These are phyloP conservation scores for Heliamphora exappendiculata DNA, from an alignment of 148 eudicot genomes.

Conservation along the genomic window DNA sequence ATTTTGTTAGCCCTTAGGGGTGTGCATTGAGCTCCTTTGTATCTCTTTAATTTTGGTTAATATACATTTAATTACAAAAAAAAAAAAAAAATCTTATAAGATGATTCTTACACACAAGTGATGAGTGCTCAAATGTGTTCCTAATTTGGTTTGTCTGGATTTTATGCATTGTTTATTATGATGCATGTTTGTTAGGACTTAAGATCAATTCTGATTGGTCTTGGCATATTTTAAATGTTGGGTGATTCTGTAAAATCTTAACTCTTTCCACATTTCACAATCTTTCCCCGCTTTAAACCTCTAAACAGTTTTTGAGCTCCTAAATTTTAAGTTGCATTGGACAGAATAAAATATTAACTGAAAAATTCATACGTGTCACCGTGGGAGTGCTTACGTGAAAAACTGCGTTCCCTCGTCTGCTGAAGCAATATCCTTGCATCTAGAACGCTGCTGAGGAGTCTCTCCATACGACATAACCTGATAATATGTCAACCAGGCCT, in stretches of 20 bases:
- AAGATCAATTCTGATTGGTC: not conserved
- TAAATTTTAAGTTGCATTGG: not conserved
- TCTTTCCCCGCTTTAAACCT: not conserved
- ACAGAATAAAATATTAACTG: not conserved
- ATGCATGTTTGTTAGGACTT: not conserved
- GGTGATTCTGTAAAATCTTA: not conserved
- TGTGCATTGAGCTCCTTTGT: no score
- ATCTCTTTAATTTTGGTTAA: no score
- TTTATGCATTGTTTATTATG: not conserved
- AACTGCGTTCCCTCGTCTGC: conserved; percentile 10
- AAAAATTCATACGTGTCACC: not conserved
- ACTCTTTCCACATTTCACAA: not conserved
- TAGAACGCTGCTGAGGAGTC: not conserved
- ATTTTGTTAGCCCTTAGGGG: no score
- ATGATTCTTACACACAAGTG: not conserved
- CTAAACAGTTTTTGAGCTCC: not conserved
- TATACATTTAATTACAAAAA: no score
- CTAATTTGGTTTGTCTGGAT: not conserved
- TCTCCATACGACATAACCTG: conserved; percentile 42
- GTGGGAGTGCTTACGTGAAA: conserved; percentile 20
- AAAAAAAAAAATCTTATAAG: no score
- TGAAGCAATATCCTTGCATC: conserved; percentile 9
- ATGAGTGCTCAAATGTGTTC: not conserved
- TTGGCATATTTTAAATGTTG: not conserved
- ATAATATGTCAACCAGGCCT: conserved; percentile 48